Evolutionary conservation across 768 basidiomycete species (phyloP), one percentile per base, ranked within the genome.

Genomic region (Kwoniella pini): DNA sequence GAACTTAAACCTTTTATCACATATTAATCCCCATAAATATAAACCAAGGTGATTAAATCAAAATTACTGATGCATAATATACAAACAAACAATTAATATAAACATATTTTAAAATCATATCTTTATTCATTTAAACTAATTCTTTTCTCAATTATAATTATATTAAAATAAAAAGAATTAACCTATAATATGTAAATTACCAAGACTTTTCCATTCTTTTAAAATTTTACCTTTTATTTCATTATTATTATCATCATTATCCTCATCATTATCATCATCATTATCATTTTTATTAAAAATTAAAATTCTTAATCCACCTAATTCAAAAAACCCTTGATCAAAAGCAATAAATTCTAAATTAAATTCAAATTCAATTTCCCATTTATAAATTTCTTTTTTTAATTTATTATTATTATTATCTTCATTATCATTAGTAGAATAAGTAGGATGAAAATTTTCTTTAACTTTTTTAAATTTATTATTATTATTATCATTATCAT

Each of bases 291-390:
- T 54, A 17, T 63, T 56, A 6, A 72, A 38, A 15, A 63, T 28
- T 49, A 74, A 40, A 4, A 71, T 59, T 22, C 72, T 64, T 12
- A 74, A 15, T 9, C 72, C 72, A 21, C 72, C 72, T 1, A 74
- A 48, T 13, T 27, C 52, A 2, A 58, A 59, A 38, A 69, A 38
- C 0, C 72, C 72, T 24, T 71, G 63, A 22, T 74, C 51, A 3
- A 68, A 44, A 1, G 62, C 65, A 13, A 74, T 56, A 36, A 71
- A 74, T 19, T 65, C 36, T 53, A 68, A 39, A 10, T 62, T 33
- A n/a, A 68, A 48, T 53, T 65, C 56, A 26, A 55, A 57, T 4
- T 28, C 39, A 17, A 33, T 48, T 38, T 74, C 72, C 72, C 72
- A 74, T 24, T 56, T 46, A n/a, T 51, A 57, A 2, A 53, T 56